Percentiles rank a stretch among this genome's conserved stretches.
phyloP scores from a whole-genome alignment of 768 basidiomycete genomes.

The Rhodotorula diobovata region DNA sequence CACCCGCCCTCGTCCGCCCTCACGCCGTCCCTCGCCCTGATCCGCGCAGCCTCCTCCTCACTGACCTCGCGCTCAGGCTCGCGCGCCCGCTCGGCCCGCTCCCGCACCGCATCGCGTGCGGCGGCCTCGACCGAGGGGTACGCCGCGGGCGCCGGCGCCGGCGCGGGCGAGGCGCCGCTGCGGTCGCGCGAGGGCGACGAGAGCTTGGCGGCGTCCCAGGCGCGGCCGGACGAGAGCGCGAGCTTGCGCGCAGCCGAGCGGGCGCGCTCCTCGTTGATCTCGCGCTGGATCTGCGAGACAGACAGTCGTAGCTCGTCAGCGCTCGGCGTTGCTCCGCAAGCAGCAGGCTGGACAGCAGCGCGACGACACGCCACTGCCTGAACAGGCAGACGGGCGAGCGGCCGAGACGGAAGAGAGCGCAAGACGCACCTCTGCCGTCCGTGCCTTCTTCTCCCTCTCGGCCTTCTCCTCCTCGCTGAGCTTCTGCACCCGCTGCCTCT shows the following conservation, averaged over 20 bases:
- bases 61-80: neutral
- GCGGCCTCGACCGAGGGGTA: conserved; percentile 18
- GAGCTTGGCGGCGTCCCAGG: conserved; percentile 29
- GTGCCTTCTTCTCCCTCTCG: neutral
- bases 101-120: neutral
- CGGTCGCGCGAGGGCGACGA: neutral
- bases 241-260: conserved; percentile 23
- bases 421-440: conserved; percentile 5
- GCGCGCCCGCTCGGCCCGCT: neutral
- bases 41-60: conserved; percentile 1
- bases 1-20: conserved; percentile 16
- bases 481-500: neutral
- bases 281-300: conserved; percentile 8
- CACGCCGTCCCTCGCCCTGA: conserved; percentile 16
- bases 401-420: too few species aligned
- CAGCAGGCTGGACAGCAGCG: too few species aligned
- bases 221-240: conserved; percentile 7
- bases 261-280: conserved; percentile 24
- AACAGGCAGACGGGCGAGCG: too few species aligned
- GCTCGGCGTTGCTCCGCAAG: too few species aligned
- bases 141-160: neutral
- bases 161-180: neutral
- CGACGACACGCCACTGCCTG: too few species aligned
- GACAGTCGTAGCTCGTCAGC: too few species aligned
- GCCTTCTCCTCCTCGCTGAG: neutral